A percentile compares a stretch with the other conserved stretches of the same genome.
Evolutionary conservation across 768 basidiomycete species (phyloP).

Genomic region (Agaricus subrufescens): DNA sequence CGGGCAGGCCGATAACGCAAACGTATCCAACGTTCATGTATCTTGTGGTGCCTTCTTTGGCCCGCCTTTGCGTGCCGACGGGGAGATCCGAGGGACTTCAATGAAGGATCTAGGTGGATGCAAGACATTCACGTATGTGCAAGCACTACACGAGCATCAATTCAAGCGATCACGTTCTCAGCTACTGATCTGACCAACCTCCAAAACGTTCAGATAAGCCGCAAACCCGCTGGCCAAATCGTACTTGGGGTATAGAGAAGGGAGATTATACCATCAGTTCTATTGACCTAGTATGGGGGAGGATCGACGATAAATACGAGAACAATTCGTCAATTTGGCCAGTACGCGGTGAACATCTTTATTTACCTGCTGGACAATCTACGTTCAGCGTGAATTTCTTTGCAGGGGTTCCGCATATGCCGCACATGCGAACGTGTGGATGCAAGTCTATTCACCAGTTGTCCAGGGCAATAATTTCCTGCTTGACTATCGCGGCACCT

Average conservation of each 20-base stretch:
- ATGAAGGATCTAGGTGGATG: constrained; percentile 14
- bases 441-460: neutral
- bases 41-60: constrained; percentile 14
- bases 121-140: constrained; percentile 16
- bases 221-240: too few relatives aligned
- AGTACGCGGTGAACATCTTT: neutral
- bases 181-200: neutral
- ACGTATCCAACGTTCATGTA: constrained; percentile 16
- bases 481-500: neutral
- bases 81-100: constrained; percentile 13
- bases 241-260: constrained; percentile 3
- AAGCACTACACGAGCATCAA: constrained; percentile 10
- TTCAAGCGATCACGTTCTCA: neutral
- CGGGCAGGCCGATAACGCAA: constrained; percentile 14
- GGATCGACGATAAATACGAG: neutral
- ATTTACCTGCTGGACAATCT: neutral
- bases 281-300: neutral
- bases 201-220: neutral
- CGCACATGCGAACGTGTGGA: neutral
- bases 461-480: neutral
- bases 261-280: neutral
- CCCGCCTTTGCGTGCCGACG: constrained; percentile 17
- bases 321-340: neutral
- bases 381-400: neutral
- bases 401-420: neutral